These are phyloP conservation scores for Lablab purpureus DNA, from an alignment of 306 rosid species.

Conservation along the genomic window DNA sequence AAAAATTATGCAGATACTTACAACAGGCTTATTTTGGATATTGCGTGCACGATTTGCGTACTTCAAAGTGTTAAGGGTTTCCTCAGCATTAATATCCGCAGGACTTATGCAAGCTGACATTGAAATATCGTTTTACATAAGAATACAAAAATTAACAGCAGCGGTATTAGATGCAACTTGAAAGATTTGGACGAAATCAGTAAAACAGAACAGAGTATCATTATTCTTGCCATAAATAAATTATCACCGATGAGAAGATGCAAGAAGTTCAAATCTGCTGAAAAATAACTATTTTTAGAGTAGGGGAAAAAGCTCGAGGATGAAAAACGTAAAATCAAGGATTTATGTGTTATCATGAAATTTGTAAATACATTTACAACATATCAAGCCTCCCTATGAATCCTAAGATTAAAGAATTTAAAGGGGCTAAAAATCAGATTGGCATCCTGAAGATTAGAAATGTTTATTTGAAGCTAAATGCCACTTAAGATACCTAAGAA, in stretches of 20 bases:
- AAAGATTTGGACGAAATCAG: constrained; percentile 32
- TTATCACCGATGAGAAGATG: constrained; percentile 21
- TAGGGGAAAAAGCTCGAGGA: constrained; percentile 18
- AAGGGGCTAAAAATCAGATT: constrained; percentile 7
- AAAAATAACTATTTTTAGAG: constrained; percentile 33
- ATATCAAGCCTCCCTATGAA: constrained; percentile 36
- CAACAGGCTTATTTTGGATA: constrained; percentile 96
- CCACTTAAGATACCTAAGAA: background rate
- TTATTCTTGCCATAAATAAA: constrained; percentile 34
- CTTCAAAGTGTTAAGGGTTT: constrained; percentile 97
- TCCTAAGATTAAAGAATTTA: background rate
- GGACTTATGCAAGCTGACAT: constrained; percentile 98
- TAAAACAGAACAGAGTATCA: constrained; percentile 18
- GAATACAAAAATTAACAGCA: constrained; percentile 38
- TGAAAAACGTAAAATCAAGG: constrained; percentile 9
- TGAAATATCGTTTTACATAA: constrained; percentile 38
- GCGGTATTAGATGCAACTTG: constrained; percentile 22
- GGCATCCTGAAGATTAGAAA: constrained; percentile 31
- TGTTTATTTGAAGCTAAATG: constrained; percentile 6
- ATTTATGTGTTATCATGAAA: constrained; percentile 31
- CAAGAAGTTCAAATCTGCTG: constrained; percentile 32
- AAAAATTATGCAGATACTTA: constrained; percentile 56
- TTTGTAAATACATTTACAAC: constrained; percentile 22
- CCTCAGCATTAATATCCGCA: constrained; percentile 99
- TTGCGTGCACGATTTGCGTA: constrained; percentile 99